Percentiles rank a stretch among this genome's conserved stretches.
Conservation (phyloP, 192 early-diverging fungal species). For the Chytriomyces confervae region DNA sequence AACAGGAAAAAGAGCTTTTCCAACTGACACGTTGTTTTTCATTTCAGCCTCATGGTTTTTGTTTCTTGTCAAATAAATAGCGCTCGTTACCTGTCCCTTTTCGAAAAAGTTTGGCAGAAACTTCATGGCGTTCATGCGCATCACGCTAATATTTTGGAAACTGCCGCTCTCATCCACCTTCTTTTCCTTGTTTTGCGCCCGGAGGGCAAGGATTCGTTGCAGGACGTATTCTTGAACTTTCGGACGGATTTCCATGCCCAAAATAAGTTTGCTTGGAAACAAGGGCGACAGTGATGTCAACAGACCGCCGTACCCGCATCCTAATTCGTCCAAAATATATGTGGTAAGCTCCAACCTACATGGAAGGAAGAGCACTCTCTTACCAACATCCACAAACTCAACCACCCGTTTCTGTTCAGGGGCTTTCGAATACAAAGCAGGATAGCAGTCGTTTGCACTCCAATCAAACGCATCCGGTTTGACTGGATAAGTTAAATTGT, state of each 20-base stretch:
- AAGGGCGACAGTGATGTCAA: conserved; percentile 83
- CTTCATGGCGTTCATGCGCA: conserved; percentile 99
- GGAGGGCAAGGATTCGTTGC: conserved; percentile 80
- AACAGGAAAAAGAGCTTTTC: conserved; percentile 98
- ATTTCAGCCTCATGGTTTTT: not conserved
- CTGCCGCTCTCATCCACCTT: conserved; percentile 63
- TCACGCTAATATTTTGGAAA: conserved; percentile 96
- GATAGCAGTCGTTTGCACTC: conserved; percentile 85
- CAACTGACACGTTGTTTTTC: conserved; percentile 57
- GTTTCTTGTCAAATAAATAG: no score
- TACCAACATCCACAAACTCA: conserved; percentile 95
- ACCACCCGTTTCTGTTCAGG: conserved; percentile 55
- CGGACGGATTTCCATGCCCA: conserved; percentile 99
- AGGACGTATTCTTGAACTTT: conserved; percentile 95
- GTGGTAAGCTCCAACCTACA: conserved; percentile 4
- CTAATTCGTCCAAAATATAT: conserved; percentile 22
- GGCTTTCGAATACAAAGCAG: conserved; percentile 56
- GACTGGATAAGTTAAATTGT: conserved; percentile 85
- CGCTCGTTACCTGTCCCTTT: conserved; percentile 77
- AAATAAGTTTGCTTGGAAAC: conserved; percentile 89
- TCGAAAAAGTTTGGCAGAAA: conserved; percentile 97
- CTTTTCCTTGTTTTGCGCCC: conserved; percentile 56
- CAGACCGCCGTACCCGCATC: conserved; percentile 97
- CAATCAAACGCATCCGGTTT: conserved; percentile 79
- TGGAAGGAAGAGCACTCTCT: conserved; percentile 7